A percentile compares a stretch with the other conserved stretches of the same genome.
phyloP scores from a whole-genome alignment of 2,329 filamentous ascomycete genomes.

The Colletotrichum agaves region DNA sequence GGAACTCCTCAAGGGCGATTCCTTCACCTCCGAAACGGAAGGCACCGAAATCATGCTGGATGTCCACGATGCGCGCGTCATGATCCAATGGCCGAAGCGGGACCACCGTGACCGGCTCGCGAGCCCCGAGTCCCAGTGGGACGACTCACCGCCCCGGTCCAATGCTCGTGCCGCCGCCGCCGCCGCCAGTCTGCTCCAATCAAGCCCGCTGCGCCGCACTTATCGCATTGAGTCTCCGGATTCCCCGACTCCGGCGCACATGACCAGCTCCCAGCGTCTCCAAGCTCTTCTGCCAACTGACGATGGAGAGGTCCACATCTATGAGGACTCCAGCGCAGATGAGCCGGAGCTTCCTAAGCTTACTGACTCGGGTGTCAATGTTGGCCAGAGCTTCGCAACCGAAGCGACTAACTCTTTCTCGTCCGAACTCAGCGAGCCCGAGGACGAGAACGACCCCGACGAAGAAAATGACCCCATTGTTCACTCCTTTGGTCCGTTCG shows the following conservation, averaged over 20 bases:
- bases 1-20: constrained; percentile 88
- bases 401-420: constrained; percentile 64
- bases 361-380: constrained; percentile 37
- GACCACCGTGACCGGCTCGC: constrained; percentile 59
- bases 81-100: constrained; percentile 85
- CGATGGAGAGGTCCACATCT: constrained; percentile 40
- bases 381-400: constrained; percentile 59
- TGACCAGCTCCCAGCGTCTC: constrained; percentile 56
- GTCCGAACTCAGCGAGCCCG: constrained; percentile 65
- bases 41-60: constrained; percentile 93
- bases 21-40: constrained; percentile 89
- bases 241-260: constrained; percentile 64
- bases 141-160: constrained; percentile 65
- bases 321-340: constrained; percentile 40
- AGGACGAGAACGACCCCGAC: constrained; percentile 69
- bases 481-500: constrained; percentile 91
- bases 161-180: constrained; percentile 44
- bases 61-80: constrained; percentile 90
- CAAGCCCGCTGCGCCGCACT: constrained; percentile 68
- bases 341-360: constrained; percentile 52
- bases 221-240: constrained; percentile 77
- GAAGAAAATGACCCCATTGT: constrained; percentile 96
- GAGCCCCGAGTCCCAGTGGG: constrained; percentile 75
- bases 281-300: constrained; percentile 55
- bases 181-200: constrained; percentile 59